Conservation (phyloP, 805 yeast species). For the Pichia heedii region DNA sequence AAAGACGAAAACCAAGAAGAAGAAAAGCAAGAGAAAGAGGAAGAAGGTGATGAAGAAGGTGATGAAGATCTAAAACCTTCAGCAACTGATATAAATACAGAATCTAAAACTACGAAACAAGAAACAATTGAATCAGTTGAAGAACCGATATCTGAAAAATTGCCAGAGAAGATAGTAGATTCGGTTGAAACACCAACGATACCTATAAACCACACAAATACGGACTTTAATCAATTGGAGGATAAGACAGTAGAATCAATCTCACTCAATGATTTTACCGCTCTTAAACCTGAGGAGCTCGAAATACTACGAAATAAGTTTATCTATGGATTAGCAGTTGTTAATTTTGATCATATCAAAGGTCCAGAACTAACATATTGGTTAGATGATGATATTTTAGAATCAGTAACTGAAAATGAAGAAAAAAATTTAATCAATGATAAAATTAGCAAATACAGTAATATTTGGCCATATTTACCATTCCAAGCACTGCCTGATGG, state of each 20-base stretch:
- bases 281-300: neutral
- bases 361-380: conserved; percentile 97
- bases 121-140: neutral
- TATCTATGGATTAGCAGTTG: conserved; percentile 78
- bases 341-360: conserved; percentile 82
- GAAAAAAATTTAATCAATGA: conserved; percentile 14
- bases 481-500: conserved; percentile 97
- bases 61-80: neutral
- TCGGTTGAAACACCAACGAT: neutral
- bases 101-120: neutral
- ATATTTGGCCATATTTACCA: conserved; percentile 78
- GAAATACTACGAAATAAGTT: conserved; percentile 15
- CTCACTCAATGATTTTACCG: neutral
- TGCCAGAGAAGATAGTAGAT: neutral
- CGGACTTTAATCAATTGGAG: neutral
- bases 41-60: neutral
- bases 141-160: neutral
- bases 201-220: too few relatives aligned
- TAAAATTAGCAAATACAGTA: conserved; percentile 26
- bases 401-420: neutral
- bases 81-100: neutral
- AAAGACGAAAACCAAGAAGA: neutral
- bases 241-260: neutral
- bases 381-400: conserved; percentile 35
- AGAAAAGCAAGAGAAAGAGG: neutral